Base-by-base conservation (phyloP, 306 rosid species). In the Sicyos baderoa region DNA sequence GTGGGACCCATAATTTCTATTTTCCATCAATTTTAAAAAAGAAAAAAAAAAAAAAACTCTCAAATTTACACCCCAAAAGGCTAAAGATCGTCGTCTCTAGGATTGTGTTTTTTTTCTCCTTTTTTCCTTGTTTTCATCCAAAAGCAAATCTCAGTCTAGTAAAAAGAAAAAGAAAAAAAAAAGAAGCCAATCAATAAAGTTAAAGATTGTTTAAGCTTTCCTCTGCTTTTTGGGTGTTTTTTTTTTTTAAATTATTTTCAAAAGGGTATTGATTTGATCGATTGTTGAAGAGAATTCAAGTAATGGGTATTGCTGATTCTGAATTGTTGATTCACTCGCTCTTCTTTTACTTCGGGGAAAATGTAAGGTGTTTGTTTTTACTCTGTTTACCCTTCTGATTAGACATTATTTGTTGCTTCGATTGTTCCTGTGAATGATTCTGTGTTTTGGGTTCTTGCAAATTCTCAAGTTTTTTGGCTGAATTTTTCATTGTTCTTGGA, bases 351-450 rank as follows among this genome's bases (percentile, higher is more conserved):
- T 70, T 76, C 75, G 71, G 79, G 69, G 75, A 75, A 82, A 69
- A 70, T 79, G 45, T 77, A 86, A 85, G 91, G 92, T 83, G 63
- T n/a, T 76, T 69, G 45, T 69, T 88, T 74, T 9, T 72, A 52
- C 9, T 18, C 9, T 18, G 62, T 21, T 17, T 19, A 70, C 67
- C 37, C 49, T 16, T 42, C 49, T 74, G 18, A 22, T 13, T 69
- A 27, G 70, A 22, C 4, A 54, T 10, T 27, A 12, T 59, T 59
- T 27, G 0, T 56, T 25, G 65, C 21, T 51, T 79, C 75, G 51
- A 23, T 47, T 45, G 50, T 45, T 45, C 15, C 50, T 45, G 50
- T 45, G 50, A 45, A 45, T 45, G 50, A 45, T 45, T 45, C 50
- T 45, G 50, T 9, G 3, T 44, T 44, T 2, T 45, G 50, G 51